Conservation (phyloP, 768 basidiomycete genomes). For the Tulasnella sp. region DNA sequence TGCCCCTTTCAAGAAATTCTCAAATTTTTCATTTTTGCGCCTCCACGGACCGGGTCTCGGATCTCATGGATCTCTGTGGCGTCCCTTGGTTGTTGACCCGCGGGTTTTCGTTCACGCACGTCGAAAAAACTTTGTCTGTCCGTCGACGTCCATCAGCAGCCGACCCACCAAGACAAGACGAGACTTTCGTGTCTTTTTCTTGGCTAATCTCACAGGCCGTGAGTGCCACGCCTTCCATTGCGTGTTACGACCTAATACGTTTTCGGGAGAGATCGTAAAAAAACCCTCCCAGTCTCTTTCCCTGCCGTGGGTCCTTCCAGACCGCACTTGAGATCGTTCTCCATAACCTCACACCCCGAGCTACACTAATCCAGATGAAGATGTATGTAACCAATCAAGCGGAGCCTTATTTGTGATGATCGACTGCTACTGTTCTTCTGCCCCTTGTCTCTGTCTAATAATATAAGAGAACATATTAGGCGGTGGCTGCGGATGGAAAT, state of each 20-base stretch:
- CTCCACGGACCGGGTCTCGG: background rate
- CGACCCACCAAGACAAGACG: background rate
- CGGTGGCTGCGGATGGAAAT: background rate
- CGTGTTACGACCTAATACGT: background rate
- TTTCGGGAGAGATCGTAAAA: background rate
- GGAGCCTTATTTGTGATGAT: conserved; percentile 2
- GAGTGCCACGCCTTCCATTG: background rate
- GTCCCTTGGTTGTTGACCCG: background rate
- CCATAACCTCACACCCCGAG: background rate
- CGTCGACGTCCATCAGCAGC: background rate
- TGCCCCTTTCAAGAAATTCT: background rate
- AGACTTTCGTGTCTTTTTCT: background rate
- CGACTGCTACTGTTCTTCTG: background rate
- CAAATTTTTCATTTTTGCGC: background rate
- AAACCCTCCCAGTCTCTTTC: background rate
- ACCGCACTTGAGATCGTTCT: background rate
- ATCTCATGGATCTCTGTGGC: background rate
- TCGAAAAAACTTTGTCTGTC: background rate
- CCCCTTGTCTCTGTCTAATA: background rate
- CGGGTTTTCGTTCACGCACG: background rate
- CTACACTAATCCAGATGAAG: background rate
- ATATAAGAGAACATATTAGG: background rate
- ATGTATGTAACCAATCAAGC: background rate
- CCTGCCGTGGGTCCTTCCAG: background rate
- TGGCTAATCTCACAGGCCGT: background rate